Evolutionary conservation across 208 protist genomes (phyloP), one percentile per base, ranked within the genome.

Genomic region (Angomonas ambiguus): DNA sequence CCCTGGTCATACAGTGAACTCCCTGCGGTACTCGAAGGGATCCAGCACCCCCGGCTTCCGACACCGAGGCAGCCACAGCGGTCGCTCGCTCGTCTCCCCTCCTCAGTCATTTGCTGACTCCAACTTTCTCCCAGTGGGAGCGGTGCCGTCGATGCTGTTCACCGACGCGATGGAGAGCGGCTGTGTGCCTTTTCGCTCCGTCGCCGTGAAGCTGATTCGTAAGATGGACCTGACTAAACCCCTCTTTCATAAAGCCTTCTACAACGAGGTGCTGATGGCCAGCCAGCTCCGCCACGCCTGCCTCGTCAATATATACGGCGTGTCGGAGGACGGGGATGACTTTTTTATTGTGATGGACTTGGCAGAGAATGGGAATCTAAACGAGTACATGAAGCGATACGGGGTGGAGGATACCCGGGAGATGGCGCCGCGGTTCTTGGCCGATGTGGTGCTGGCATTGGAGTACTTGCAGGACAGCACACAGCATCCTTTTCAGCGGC

Each of bases 271-370:
- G 51, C 69, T 75, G 35, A 73, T 95, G 61, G 75, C 77, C 22
- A 69, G 63, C 32, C 74, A 76, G 27, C 83, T 95, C 10, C 41
- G 69, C 38, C 90, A 95, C 72, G 72, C 82, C 24, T 88, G 70
- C 53, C 57, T 95, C 25, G 71, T 93, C 30, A 80, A 85, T 72
- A 59, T 85, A 25, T 80, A 83, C 51, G 90, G 87, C 45, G 76
- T 90, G 1, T 67, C 75, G 16, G 82, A 93, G 67, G 79, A 86
- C 28, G 72, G 58, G 0, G 56, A 74, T 4, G 62, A 85, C 32
- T 60, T 92, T 27, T 77, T 77, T 30, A 65, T 95, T 13, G 83
- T 95, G 31, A 92, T 95, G 82, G 90, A 95, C 53, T 41, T 89
- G 27, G 85, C 85, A 16, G 85, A 92, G 65, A 79, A 81, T 24